Evolutionary conservation across 805 yeast species (phyloP).

Genomic region (Kuraishia ogatae): DNA sequence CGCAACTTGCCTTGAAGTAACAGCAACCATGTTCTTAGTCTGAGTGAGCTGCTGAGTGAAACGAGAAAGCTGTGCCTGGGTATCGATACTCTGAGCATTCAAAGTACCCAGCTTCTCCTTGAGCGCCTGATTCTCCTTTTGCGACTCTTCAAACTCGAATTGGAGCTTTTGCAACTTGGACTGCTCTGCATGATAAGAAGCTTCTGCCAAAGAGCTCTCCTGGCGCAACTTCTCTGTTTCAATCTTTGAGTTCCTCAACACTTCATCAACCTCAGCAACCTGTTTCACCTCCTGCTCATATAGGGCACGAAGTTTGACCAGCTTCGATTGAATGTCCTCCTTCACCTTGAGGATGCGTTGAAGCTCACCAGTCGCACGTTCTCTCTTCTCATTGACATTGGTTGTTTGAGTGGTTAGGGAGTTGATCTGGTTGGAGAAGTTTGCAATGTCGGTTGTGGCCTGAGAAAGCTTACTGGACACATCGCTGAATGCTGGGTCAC

Average conservation of each 20-base stretch:
- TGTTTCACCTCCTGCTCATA: constrained; percentile 76
- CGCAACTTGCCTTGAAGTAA: constrained; percentile 62
- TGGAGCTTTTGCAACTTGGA: constrained; percentile 55
- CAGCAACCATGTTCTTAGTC: constrained; percentile 53
- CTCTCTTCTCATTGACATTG: constrained; percentile 57
- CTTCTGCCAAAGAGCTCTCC: constrained; percentile 70
- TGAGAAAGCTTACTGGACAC: constrained; percentile 61
- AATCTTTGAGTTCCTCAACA: constrained; percentile 45
- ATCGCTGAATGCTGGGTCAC: constrained; percentile 27
- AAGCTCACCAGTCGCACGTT: constrained; percentile 70
- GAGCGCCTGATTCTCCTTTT: constrained; percentile 52
- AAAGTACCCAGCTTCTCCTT: constrained; percentile 61
- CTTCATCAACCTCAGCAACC: constrained; percentile 62
- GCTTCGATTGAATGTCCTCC: constrained; percentile 63
- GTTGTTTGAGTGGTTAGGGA: constrained; percentile 73
- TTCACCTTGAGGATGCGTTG: constrained; percentile 58
- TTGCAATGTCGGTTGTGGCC: constrained; percentile 81
- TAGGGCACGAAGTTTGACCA: constrained; percentile 53
- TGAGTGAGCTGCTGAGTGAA: constrained; percentile 48
- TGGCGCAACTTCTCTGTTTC: constrained; percentile 66
- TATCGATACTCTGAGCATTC: constrained; percentile 57
- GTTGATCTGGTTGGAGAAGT: constrained; percentile 74
- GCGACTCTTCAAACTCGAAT: constrained; percentile 53
- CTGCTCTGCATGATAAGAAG: constrained; percentile 65
- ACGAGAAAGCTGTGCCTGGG: constrained; percentile 46